Evolutionary conservation across 495 filamentous ascomycete genomes (phyloP), one percentile per base, ranked within the genome.

Genomic region (Aspergillus incahuasiensis): DNA sequence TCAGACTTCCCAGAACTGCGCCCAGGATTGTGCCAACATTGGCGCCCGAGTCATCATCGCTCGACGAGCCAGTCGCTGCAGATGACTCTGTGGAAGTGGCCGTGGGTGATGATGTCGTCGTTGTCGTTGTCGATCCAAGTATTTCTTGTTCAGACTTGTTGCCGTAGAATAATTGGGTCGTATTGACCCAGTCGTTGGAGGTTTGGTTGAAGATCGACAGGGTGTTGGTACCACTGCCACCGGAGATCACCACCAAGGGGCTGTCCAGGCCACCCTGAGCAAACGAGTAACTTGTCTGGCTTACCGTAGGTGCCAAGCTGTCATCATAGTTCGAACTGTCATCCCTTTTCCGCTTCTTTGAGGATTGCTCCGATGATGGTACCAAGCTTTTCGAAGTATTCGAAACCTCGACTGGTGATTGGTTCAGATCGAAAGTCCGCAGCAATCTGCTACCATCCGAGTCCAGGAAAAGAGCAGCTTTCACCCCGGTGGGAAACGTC

Each of bases 371-470:
- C 66, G 62, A 20, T 73, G 70, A 71, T 28, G 25, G 25, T 28
- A 28, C 25, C 8, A 28, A 28, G 25, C 25, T 28, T 8, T 28
- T 28, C 8, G 25, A 28, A 8, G 25, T 28, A 28, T 28, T 28
- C 18, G 81, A 80, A 41, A 97, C 88, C 8, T 74, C 64, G 66
- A 47, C 25, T 47, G 45, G 82, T 84, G 11, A 75, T 40, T 16
- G 75, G 12, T 74, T 80, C 78, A 92, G 82, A 63, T 96, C 83
- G 66, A 91, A 97, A 1, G 82, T 81, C 58, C 91, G 82, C 12
- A 97, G 74, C n/a, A 90, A 77, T 65, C 91, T 94, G 69, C 87
- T 91, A 5, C 84, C 89, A 63, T 95, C 88, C 39, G 84, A 81
- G 7, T 84, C 86, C 48, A 75, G 73, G 18, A 95, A 67, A 13